Evolutionary conservation across 1,284 basidiomycete genomes (phyloP), one percentile per base, ranked within the genome.

Genomic region (Phellopilus nigrolimitatus): DNA sequence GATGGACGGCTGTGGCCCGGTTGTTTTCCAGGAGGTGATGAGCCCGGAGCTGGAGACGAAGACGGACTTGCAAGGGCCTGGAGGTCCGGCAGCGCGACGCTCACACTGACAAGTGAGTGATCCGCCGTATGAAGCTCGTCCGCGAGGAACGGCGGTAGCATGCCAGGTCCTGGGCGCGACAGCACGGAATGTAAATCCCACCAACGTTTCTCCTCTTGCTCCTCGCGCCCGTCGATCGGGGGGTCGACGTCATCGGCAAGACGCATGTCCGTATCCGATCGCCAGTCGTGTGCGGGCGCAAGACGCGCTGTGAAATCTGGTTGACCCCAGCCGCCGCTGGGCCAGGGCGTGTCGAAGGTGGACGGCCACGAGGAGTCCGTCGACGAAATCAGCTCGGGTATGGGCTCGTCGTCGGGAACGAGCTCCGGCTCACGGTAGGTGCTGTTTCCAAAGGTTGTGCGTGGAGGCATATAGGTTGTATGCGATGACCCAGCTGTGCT

Each of bases 21-120:
- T 38, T 62, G 36, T 17, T 57, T 44, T 51, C 49, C 38, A 55
- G 55, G 22, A 53, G 59, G 21, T 50, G 50, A 40, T 55, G 59
- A 36, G 47, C 57, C 27, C 59, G 61, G 41, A 17, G n/a, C 52
- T 19, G 51, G 46, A 38, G 47, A 15, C 34, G 31, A 33, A 2
- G 31, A n/a, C 31, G 34, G 40, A 53, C 42, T 7, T 2, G 9
- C 21, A 15, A 22, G 45, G 4, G 61, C 60, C 48, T 57, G 64
- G 19, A 67, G 45, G 51, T 68, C 67, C 2, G 72, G 70, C 3
- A 60, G 55, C 3, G 69, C 71, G 39, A 77, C 71, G 49, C 69
- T 74, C 24, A 89, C 79, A 4, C 76, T 79, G 64, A 78, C 85
- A 21, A 90, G 66, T 3, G 79, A 75, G 62, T 88, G 87, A 36